phyloP scores from a whole-genome alignment of 169 alveolate species.

The Theileria annulata region DNA sequence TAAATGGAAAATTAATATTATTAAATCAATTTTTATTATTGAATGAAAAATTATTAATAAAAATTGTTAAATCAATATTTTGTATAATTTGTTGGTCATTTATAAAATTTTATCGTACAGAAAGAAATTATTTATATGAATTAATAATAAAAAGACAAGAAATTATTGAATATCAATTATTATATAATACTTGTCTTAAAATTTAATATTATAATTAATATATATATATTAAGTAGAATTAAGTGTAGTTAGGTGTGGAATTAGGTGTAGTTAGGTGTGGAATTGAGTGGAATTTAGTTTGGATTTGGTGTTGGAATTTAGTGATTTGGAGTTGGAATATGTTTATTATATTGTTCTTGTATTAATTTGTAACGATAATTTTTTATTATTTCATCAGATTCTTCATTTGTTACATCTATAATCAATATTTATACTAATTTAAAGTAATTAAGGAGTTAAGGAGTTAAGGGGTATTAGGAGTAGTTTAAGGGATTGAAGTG shows the following conservation, averaged over 20 bases:
- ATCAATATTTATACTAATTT: not conserved
- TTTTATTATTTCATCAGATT: not conserved
- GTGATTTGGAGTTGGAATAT: no score
- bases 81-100: not conserved
- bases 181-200: constrained; percentile 9
- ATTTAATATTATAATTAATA: not conserved
- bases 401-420: not conserved
- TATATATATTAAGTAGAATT: no score
- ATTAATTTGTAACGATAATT: not conserved
- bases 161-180: not conserved
- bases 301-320: no score
- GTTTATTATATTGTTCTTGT: not conserved
- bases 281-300: no score
- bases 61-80: not conserved
- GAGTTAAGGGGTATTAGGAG: no score
- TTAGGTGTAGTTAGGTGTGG: no score
- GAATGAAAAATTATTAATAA: no score
- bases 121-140: not conserved
- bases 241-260: no score
- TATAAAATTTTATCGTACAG: constrained; percentile 1
- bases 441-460: no score
- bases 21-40: no score
- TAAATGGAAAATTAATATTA: no score
- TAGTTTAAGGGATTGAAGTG: no score
- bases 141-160: not conserved